Evolutionary conservation across 2,329 filamentous ascomycete genomes (phyloP).

Genomic region (Verticillium albo-atrum): DNA sequence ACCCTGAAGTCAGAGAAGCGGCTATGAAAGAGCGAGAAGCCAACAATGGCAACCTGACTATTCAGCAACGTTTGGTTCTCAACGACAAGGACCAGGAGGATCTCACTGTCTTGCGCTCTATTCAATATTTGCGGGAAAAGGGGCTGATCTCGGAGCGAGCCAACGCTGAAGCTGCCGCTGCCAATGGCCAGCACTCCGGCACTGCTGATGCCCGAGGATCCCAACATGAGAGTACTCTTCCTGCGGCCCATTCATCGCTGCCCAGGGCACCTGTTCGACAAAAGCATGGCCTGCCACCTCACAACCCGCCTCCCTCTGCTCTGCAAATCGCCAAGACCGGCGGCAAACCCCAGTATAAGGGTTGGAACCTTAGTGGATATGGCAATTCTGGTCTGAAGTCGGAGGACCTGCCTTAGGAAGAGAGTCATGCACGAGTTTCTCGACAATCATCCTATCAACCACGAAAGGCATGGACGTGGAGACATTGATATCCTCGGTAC

Average conservation of each 20-base stretch:
- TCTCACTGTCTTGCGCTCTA: constrained; percentile 59
- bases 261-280: constrained; percentile 27
- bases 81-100: constrained; percentile 68
- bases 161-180: constrained; percentile 18
- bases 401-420: constrained; percentile 18
- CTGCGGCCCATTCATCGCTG: constrained; percentile 31
- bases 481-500: neutral
- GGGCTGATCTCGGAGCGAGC: constrained; percentile 37
- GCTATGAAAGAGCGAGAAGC: constrained; percentile 59
- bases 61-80: constrained; percentile 60
- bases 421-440: neutral
- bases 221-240: constrained; percentile 20
- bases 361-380: constrained; percentile 35
- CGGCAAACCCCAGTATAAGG: constrained; percentile 26
- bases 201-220: neutral
- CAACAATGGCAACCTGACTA: constrained; percentile 61
- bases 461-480: neutral
- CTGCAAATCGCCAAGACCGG: constrained; percentile 15
- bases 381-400: constrained; percentile 32
- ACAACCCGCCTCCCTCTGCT: constrained; percentile 24
- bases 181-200: constrained; percentile 14
- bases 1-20: constrained; percentile 57
- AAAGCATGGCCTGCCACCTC: constrained; percentile 18
- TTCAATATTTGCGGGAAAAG: constrained; percentile 60
- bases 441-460: neutral